Base-by-base conservation (phyloP, 257 asterid genomes). In the Lithospermum erythrorhizon region DNA sequence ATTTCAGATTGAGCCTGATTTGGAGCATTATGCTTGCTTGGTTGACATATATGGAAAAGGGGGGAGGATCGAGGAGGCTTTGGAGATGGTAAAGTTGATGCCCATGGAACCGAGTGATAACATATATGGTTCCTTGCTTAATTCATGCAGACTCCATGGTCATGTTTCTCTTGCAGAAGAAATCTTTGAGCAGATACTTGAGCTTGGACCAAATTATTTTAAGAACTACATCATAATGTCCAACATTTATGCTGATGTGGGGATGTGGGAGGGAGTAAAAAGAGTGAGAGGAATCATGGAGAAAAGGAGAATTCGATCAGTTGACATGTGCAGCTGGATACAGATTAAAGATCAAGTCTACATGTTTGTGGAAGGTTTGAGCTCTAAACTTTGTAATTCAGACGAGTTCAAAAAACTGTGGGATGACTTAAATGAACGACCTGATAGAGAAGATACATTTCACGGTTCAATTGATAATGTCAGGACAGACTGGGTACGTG, bases 121-220 rank as follows among this genome's bases (percentile, higher is more conserved):
- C 65, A 69, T 75, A 19, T 83, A 82, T 86, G 84, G 89, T 8
- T 80, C 81, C 3, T 64, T 82, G 77, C 82, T 83, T 22, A 75
- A 73, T 48, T 73, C 89, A 7, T 79, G 86, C 56, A 71, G 79
- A 63, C 53, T 78, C 21, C 61, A 78, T 1, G 66, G 79, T 52
- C 58, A 75, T 23, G 73, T 83, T 18, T 55, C 76, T 32, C 75
- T 72, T 15, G 86, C 83, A 20, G 82, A 75, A 57, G 65, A 25
- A n/a, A 60, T 80, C 30, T 76, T 81, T 1, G 70, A 75, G 29
- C 56, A 51, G 61, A 55, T 82, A 60, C 71, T 77, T 55, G 75
- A 62, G 61, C 57, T 79, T 14, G 85, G 78, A 69, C 86, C 86
- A 0, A 73, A 70, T 37, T 79, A 79, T 57, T 70, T 79, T 0